Percentiles rank a stretch among this genome's conserved stretches.
Conservation (phyloP, 352 stramenopile species). For the Pythium grandisporangium region DNA sequence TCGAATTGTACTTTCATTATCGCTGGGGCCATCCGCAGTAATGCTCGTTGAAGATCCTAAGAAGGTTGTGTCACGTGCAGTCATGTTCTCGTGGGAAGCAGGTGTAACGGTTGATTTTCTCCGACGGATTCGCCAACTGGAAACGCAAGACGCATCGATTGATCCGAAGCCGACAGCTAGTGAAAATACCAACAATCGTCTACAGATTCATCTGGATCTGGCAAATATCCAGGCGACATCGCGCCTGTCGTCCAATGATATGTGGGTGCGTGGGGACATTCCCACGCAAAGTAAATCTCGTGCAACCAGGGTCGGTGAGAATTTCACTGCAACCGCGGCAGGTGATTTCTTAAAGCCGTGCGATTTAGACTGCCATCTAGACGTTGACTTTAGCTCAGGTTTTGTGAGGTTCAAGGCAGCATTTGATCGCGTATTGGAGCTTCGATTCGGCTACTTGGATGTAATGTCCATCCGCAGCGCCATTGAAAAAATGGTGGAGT, state of each 20-base stretch:
- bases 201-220: conserved; percentile 50
- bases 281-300: too few species aligned
- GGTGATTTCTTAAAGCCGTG: conserved; percentile 78
- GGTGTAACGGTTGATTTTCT: conserved; percentile 55
- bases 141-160: too few species aligned
- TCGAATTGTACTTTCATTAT: conserved; percentile 29
- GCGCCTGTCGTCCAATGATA: conserved; percentile 58
- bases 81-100: conserved; percentile 80
- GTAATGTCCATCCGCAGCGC: conserved; percentile 58
- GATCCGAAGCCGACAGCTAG: conserved; percentile 10
- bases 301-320: too few species aligned
- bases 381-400: conserved; percentile 48
- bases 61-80: conserved; percentile 54
- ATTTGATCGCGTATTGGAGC: conserved; percentile 70
- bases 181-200: conserved; percentile 25
- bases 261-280: conserved; percentile 34
- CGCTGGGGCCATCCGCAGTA: conserved; percentile 52
- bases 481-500: conserved; percentile 44
- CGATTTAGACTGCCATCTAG: conserved; percentile 52
- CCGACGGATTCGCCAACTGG: conserved; percentile 21
- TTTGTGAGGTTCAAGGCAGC: conserved; percentile 61
- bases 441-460: conserved; percentile 80
- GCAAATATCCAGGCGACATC: conserved; percentile 73
- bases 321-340: conserved; percentile 16
- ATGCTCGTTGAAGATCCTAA: conserved; percentile 68